These are phyloP conservation scores for Haplosporangium gracile DNA, from an alignment of 192 early-diverging fungal species.

Conservation along the genomic window DNA sequence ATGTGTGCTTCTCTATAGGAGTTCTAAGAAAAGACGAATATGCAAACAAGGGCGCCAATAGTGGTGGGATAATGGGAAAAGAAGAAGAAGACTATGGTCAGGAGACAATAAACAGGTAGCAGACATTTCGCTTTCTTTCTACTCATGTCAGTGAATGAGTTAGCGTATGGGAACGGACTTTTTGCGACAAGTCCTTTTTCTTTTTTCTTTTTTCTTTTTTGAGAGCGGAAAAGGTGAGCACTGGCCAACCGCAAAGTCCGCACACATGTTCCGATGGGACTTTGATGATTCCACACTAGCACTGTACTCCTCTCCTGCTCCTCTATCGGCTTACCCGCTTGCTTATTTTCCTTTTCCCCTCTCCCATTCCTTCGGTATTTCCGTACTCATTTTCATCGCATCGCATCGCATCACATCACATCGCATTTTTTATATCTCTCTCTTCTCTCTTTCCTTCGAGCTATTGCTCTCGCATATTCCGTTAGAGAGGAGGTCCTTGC, in stretches of 20 bases:
- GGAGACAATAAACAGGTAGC: neutral
- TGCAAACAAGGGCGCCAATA: neutral
- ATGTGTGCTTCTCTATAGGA: neutral
- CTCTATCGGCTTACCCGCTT: neutral
- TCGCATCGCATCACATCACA: conserved; percentile 1
- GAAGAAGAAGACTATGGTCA: neutral
- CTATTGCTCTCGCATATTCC: conserved; percentile 2
- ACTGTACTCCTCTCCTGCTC: neutral
- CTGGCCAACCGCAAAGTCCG: conserved; percentile 8
- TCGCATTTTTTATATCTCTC: neutral
- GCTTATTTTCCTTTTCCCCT: neutral
- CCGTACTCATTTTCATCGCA: neutral
- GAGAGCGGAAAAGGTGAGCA: conserved; percentile 7
- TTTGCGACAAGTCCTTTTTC: neutral
- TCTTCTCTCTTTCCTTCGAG: neutral
- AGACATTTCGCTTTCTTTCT: neutral
- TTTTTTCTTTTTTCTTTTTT: neutral
- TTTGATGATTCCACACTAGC: neutral
- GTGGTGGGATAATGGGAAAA: neutral
- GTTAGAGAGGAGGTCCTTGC: neutral
- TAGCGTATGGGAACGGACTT: neutral
- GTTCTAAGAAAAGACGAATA: neutral
- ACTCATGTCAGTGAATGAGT: neutral
- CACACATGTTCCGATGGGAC: neutral
- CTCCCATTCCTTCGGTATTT: neutral